Evolutionary conservation across 805 yeast genomes (phyloP).

Genomic region (Candida germanica): DNA sequence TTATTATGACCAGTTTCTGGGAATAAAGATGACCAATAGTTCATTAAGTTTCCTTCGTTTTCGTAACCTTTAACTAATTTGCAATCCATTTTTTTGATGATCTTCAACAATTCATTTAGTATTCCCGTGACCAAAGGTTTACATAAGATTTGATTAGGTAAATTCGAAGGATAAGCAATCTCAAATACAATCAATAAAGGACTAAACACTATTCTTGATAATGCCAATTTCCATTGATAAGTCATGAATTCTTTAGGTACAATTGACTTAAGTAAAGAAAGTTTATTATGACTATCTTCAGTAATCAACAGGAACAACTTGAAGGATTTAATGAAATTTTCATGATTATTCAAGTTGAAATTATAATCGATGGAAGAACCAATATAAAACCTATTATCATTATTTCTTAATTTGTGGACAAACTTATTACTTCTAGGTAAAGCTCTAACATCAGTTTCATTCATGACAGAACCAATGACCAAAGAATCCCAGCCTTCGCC

Average conservation of each 20-base stretch:
- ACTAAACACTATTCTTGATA: slow-evolving; percentile 74
- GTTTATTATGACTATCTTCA: slow-evolving; percentile 32
- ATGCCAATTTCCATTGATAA: slow-evolving; percentile 82
- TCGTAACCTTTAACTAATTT: slow-evolving; percentile 68
- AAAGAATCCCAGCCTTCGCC: slow-evolving; percentile 23
- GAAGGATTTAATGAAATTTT: slow-evolving; percentile 18
- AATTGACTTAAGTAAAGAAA: slow-evolving; percentile 48
- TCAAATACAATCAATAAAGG: slow-evolving; percentile 76
- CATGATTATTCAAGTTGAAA: slow-evolving; percentile 12
- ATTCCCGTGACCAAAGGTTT: slow-evolving; percentile 83
- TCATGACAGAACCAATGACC: slow-evolving; percentile 53
- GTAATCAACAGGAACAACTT: slow-evolving; percentile 33
- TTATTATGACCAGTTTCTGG: slow-evolving; percentile 21
- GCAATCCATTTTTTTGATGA: slow-evolving; percentile 75
- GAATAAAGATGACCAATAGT: slow-evolving; percentile 48
- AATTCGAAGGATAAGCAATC: slow-evolving; percentile 55
- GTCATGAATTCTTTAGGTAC: slow-evolving; percentile 58
- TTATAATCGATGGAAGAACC: slow-evolving; percentile 21
- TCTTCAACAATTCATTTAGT: slow-evolving; percentile 67
- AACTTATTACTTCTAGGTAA: slow-evolving; percentile 20
- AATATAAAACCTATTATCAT: slow-evolving; percentile 45
- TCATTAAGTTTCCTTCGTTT: slow-evolving; percentile 57
- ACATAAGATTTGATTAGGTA: slow-evolving; percentile 69
- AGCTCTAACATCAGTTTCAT: slow-evolving; percentile 55
- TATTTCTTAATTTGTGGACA: slow-evolving; percentile 33